These are phyloP conservation scores for Epichloe festucae DNA, from an alignment of 2,329 filamentous ascomycete species.

Conservation along the genomic window DNA sequence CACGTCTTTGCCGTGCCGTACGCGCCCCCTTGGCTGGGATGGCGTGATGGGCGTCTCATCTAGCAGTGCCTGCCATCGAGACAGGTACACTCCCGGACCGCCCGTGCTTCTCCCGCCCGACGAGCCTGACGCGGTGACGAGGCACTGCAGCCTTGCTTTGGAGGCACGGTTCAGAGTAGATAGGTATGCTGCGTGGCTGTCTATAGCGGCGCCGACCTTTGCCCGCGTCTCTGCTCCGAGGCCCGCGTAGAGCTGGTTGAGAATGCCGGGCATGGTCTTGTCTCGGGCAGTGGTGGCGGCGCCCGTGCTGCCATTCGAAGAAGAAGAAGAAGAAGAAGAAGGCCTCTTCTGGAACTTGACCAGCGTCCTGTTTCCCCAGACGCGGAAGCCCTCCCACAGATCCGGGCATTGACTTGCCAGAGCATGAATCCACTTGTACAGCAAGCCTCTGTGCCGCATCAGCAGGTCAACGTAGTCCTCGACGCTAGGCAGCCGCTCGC, in stretches of 20 bases:
- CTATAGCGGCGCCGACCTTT: conserved; percentile 36
- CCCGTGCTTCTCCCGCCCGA: conserved; percentile 25
- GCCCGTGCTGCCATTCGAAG: too few species aligned
- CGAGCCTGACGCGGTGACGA: conserved; percentile 32
- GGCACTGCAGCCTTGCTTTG: conserved; percentile 37
- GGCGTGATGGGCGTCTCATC: conserved; percentile 60
- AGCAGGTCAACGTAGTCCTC: conserved; percentile 60
- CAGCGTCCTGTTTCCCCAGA: conserved; percentile 46
- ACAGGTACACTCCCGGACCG: conserved; percentile 60
- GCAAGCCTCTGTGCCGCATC: conserved; percentile 46
- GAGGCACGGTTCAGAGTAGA: conserved; percentile 40
- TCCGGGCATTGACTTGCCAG: conserved; percentile 55
- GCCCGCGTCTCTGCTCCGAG: conserved; percentile 35
- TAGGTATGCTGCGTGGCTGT: conserved; percentile 50
- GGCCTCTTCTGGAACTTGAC: conserved; percentile 35
- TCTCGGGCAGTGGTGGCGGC: too few species aligned
- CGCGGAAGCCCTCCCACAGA: conserved; percentile 45
- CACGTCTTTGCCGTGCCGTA: conserved; percentile 41
- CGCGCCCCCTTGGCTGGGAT: conserved; percentile 32
- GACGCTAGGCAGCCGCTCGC: conserved; percentile 39
- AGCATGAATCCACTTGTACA: conserved; percentile 61
- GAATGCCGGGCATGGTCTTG: conserved; percentile 20
- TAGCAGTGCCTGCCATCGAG: conserved; percentile 58
- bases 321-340: too few species aligned
- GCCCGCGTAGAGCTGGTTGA: conserved; percentile 29